Conservation (phyloP, 768 basidiomycete genomes). For the Phlebiopsis flavidoalba region DNA sequence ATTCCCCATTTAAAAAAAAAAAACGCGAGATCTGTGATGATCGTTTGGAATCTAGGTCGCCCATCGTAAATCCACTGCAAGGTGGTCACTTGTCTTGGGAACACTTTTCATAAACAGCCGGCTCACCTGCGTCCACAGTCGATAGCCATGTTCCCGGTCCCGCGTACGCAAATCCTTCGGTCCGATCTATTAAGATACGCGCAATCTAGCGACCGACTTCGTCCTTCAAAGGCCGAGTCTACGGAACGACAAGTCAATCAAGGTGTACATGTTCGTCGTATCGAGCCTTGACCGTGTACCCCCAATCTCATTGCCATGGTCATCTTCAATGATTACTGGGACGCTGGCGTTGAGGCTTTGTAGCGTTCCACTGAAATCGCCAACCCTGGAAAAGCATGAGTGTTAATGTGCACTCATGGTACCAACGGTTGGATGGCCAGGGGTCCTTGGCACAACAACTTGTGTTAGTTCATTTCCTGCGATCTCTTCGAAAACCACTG, state of each 20-base stretch:
- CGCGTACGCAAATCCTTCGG: constrained; percentile 10
- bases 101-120: background rate
- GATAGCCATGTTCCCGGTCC: constrained; percentile 19
- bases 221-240: constrained; percentile 23
- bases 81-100: background rate
- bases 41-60: background rate
- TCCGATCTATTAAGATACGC: constrained; percentile 13
- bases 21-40: background rate
- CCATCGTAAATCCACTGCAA: constrained; percentile 15
- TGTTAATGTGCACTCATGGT: background rate
- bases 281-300: constrained; percentile 36
- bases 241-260: background rate
- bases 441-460: too few relatives aligned
- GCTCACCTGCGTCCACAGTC: constrained; percentile 15
- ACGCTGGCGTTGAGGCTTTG: constrained; percentile 15
- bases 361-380: constrained; percentile 40
- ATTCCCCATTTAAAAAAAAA: too few relatives aligned
- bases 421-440: background rate
- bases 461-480: constrained; percentile 59
- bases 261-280: background rate
- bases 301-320: constrained; percentile 54
- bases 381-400: constrained; percentile 36
- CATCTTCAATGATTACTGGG: constrained; percentile 46
- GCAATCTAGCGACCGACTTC: constrained; percentile 13
- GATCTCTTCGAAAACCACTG: constrained; percentile 68